Evolutionary conservation across 192 early-diverging fungal genomes (phyloP), one percentile per base, ranked within the genome.

Genomic region (Obelidium mucronatum): DNA sequence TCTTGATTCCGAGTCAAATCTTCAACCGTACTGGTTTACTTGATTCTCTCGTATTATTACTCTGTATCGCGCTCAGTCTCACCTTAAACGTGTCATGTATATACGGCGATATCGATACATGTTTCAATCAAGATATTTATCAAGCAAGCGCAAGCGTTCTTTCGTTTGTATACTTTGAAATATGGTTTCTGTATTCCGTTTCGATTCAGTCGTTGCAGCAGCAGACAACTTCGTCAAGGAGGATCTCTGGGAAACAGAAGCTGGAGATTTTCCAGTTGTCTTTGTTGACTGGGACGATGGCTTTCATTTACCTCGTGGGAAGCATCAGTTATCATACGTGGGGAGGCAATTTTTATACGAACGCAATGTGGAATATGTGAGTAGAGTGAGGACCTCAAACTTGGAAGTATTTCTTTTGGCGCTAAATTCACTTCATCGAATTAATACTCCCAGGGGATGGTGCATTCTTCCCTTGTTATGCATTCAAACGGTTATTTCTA

Each of bases 301-400:
- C 26, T 30, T 15, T 37, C 22, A 36, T 65, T 34, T 65, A 65
- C 17, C 17, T 65, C 33, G 35, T 40, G 63, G 63, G 63, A 24
- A 36, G 31, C 22, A 40, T 65, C 17, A n/a, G 31, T 19, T 65
- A 65, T 35, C 24, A 37, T 3, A 37, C 63, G 1, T 65, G 63
- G 63, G 63, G 63, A 4, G 63, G 63, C 1, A 65, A 65, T 35
- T 65, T 65, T 26, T 65, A 65, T n/a, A 65, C 63, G 0, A 65
- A 65, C 35, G 35, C 22, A n/a, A 37, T 37, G 1, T 65, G 63
- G 63, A 65, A 65, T 35, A 65, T 65, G 63, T 65, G 26, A 8
- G 31, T 40, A n/a, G n/a, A n/a, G n/a, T 61, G 1, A 28, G n/a
- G 19, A n/a, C 24, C 24, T 53, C 24, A n/a, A 1, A n/a, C 24